Conservation (phyloP, 495 filamentous ascomycete genomes). For the Penicillium robsamsonii region DNA sequence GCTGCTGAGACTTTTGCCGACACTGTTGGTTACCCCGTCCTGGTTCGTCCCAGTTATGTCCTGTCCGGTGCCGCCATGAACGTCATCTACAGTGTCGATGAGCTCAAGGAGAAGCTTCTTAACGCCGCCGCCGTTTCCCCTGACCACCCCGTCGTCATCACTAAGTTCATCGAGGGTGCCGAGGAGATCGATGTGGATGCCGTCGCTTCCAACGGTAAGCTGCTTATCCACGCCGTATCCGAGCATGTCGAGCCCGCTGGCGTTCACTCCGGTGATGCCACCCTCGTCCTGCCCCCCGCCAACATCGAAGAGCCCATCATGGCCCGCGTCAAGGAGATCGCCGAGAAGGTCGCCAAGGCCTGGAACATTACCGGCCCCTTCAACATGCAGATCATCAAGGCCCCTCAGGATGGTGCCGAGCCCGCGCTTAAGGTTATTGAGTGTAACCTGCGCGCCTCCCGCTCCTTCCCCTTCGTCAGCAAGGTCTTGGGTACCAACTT, state of each 20-base stretch:
- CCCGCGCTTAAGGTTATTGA: constrained; percentile 91
- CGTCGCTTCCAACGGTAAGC: constrained; percentile 80
- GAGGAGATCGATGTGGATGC: constrained; percentile 98
- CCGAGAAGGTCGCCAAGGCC: constrained; percentile 91
- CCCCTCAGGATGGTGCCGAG: constrained; percentile 64
- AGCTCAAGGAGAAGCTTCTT: constrained; percentile 83
- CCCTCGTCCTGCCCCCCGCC: constrained; percentile 82
- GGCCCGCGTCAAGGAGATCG: constrained; percentile 88
- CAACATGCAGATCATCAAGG: constrained; percentile 99
- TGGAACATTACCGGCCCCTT: constrained; percentile 97
- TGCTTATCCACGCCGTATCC: constrained; percentile 89
- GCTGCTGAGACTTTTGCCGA: constrained; percentile 85
- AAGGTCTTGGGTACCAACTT: constrained; percentile 98
- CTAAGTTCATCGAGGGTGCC: constrained; percentile 96
- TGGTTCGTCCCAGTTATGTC: constrained; percentile 93
- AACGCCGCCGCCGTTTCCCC: constrained; percentile 89
- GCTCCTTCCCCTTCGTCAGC: constrained; percentile 95
- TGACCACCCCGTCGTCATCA: constrained; percentile 97
- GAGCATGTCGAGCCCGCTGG: constrained; percentile 96
- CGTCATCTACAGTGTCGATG: constrained; percentile 83
- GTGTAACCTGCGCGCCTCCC: constrained; percentile 96
- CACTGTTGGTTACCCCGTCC: constrained; percentile 82
- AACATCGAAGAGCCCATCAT: constrained; percentile 72
- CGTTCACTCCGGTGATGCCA: constrained; percentile 95
- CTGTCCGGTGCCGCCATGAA: constrained; percentile 97